Evolutionary conservation across 208 protist species (phyloP), one percentile per base, ranked within the genome.

Genomic region (Trypanosoma congolense): DNA sequence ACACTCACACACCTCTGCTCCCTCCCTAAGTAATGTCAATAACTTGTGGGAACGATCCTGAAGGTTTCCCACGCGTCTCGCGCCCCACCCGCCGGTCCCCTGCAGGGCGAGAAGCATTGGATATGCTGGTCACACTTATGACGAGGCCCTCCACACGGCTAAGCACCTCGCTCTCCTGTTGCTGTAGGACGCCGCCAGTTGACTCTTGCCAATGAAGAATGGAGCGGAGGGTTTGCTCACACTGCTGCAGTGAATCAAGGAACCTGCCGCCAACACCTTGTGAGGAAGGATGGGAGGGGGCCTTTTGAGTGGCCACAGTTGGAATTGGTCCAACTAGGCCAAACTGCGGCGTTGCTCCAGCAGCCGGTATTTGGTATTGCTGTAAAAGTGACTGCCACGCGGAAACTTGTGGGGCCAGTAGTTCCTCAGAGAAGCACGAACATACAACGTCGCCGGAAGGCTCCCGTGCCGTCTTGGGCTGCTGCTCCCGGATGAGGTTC

Each of bases 401-500:
- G 8, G 10, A 28, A n/a, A 28, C 36, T 30, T 40, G 48, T 31
- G 44, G 30, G 5, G 19, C 9, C 30, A 56, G 38, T 4, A 51
- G 10, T 21, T 19, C 40, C 24, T 50, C 50, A 16, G 28, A 57
- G 16, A 31, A 28, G 42, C 43, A 30, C 36, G 45, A 31, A n/a
- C 9, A 12, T 22, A 28, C 26, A 21, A 19, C 48, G 24, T 25
- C 9, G 31, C 16, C 48, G 16, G 26, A 26, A 53, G 28, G n/a
- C n/a, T n/a, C n/a, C n/a, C n/a, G n/a, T n/a, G n/a, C n/a, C n/a
- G n/a, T n/a, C n/a, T n/a, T 30, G 12, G 12, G 33, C 33, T 12
- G 22, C 22, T 0, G 10, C 9, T 61, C 66, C 22, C 70, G 65
- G 6, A 87, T 53, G 0, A 87, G 53, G n/a, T 31, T 30, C 62